These are phyloP conservation scores for Suhomyces panamericanus DNA, from an alignment of 1,139 yeast species.

Conservation along the genomic window DNA sequence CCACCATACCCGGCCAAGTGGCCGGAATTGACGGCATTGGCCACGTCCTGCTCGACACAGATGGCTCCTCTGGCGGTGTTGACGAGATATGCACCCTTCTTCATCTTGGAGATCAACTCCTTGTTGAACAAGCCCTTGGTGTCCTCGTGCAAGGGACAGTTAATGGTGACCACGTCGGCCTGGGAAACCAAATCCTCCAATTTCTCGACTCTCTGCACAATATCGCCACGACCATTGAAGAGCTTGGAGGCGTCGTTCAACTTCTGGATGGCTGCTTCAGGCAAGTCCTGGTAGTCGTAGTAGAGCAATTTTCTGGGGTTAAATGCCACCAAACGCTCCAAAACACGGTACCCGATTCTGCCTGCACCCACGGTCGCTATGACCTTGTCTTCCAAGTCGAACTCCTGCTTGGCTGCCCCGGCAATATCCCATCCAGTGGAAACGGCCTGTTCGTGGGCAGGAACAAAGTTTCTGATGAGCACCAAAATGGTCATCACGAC, in stretches of 20 bases:
- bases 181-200: slow-evolving; percentile 68
- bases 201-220: slow-evolving; percentile 59
- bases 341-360: slow-evolving; percentile 75
- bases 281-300: slow-evolving; percentile 73
- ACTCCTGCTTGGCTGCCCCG: slow-evolving; percentile 70
- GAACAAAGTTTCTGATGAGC: slow-evolving; percentile 74
- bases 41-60: slow-evolving; percentile 70
- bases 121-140: slow-evolving; percentile 69
- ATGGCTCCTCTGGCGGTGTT: slow-evolving; percentile 88
- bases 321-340: slow-evolving; percentile 72
- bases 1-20: slow-evolving; percentile 80
- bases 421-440: slow-evolving; percentile 74
- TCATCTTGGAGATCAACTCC: slow-evolving; percentile 67
- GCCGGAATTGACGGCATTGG: slow-evolving; percentile 69
- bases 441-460: slow-evolving; percentile 70
- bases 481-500: slow-evolving; percentile 72
- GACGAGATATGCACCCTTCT: slow-evolving; percentile 73
- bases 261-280: slow-evolving; percentile 56
- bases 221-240: slow-evolving; percentile 34
- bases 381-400: slow-evolving; percentile 74
- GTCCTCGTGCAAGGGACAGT: slow-evolving; percentile 74
- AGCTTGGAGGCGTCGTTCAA: slow-evolving; percentile 41
- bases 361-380: slow-evolving; percentile 83
- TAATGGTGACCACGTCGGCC: slow-evolving; percentile 75
- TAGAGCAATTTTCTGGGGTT: slow-evolving; percentile 72